Evolutionary conservation across 805 yeast genomes (phyloP), one percentile per base, ranked within the genome.

Genomic region (Nakazawaea anatomiae): DNA sequence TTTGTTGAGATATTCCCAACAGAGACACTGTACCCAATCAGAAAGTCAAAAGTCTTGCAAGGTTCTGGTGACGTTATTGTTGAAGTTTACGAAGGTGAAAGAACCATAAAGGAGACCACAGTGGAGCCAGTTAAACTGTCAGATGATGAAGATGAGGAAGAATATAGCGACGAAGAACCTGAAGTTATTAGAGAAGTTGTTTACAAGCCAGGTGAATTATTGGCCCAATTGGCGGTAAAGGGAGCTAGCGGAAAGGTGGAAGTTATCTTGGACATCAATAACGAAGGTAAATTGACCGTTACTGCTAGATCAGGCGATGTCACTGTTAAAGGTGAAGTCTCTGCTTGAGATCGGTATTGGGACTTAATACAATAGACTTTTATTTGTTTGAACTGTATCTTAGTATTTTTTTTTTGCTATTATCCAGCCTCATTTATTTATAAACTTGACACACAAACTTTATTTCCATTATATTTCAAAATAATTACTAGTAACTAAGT

Each of bases 11-110:
- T 94, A 42, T 71, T 94, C 49, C 83, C 86, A 54, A 79, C 83
- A 47, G 92, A 90, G 72, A 88, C 98, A 50, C 88, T 97, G 31
- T 83, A 83, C 69, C 99, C 99, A 58, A 87, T 89, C 64, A 87
- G 89, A 71, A 87, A 85, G 71, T 73, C 89, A 12, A 60, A 87
- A 54, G 72, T 80, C 47, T 76, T 92, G 59, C 75, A 79, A 57
- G 83, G 84, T 47, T 77, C 74, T 44, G 83, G 77, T 47, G 76
- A 83, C 53, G 87, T 82, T 42, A 71, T 82, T 49, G 68, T 94
- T 54, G 83, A 84, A 64, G 77, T 94, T 57, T 84, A 77, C 68
- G 97, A 91, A 73, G 96, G 94, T 69, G 85, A 85, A 68, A 80
- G 91, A 65, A 80, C 87, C 60, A 74, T 91, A 60, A 83, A 85